A percentile compares a stretch with the other conserved stretches of the same genome.
phyloP scores from a whole-genome alignment of 2,329 filamentous ascomycete genomes.

The Fusarium liriodendri region DNA sequence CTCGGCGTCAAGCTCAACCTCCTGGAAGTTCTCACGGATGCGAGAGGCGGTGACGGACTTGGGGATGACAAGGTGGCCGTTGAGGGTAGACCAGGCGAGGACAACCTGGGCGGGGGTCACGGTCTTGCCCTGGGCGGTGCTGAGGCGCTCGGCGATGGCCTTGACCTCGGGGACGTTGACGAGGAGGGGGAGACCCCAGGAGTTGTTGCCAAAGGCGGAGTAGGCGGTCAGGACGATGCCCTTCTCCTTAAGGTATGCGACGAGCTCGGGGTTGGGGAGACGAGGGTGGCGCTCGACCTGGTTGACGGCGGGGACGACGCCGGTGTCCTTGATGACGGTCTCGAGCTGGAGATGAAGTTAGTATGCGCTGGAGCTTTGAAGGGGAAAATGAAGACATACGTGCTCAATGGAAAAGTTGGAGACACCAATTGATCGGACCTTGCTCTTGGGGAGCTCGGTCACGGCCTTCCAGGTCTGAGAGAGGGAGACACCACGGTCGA shows the following conservation, averaged over 20 bases:
- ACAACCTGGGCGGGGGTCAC: conserved; percentile 58
- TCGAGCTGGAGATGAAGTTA: conserved; percentile 54
- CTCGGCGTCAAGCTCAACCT: conserved; percentile 69
- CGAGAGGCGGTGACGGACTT: conserved; percentile 77
- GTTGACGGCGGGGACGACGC: conserved; percentile 71
- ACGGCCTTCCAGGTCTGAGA: conserved; percentile 60
- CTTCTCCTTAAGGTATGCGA: conserved; percentile 71
- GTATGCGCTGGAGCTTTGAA: background rate
- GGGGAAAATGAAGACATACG: conserved; percentile 36
- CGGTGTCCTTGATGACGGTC: conserved; percentile 65
- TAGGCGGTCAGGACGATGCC: conserved; percentile 75
- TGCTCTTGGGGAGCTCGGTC: conserved; percentile 68
- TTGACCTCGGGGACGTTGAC: conserved; percentile 67
- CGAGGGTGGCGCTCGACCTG: conserved; percentile 77
- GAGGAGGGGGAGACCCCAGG: conserved; percentile 59
- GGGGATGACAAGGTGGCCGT: conserved; percentile 78
- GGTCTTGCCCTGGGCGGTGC: conserved; percentile 48
- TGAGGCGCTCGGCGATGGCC: conserved; percentile 63
- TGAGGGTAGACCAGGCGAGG: conserved; percentile 68
- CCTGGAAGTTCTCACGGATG: conserved; percentile 77
- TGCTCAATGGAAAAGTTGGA: conserved; percentile 77
- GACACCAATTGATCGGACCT: conserved; percentile 76
- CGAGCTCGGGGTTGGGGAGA: conserved; percentile 65
- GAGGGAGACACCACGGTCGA: conserved; percentile 58
- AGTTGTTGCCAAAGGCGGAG: conserved; percentile 65